phyloP scores from a whole-genome alignment of 2,329 filamentous ascomycete genomes.

The Fusarium illudens region DNA sequence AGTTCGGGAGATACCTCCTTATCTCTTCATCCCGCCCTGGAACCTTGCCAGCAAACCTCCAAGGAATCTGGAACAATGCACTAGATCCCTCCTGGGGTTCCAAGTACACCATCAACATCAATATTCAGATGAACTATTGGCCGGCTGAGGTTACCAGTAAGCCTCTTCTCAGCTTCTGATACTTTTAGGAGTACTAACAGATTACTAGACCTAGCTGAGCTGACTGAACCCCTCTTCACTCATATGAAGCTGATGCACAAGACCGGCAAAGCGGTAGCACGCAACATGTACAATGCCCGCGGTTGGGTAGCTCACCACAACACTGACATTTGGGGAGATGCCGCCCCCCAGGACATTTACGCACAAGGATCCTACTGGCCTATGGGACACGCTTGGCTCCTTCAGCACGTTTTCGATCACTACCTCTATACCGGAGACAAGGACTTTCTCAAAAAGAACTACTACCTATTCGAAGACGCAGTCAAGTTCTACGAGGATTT shows the following conservation, averaged over 20 bases:
- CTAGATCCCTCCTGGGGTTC: background rate
- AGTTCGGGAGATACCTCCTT: background rate
- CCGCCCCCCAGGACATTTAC: slow-evolving; percentile 1
- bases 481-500: background rate
- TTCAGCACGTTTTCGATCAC: slow-evolving; percentile 3
- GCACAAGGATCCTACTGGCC: background rate
- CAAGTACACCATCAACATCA: slow-evolving; percentile 6
- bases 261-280: background rate
- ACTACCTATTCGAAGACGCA: background rate
- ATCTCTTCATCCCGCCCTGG: background rate
- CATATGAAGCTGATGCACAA: background rate
- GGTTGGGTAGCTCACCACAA: slow-evolving; percentile 5
- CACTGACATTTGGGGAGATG: slow-evolving; percentile 2
- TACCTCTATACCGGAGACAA: background rate
- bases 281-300: background rate
- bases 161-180: background rate
- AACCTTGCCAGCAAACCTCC: background rate
- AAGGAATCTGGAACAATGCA: background rate
- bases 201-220: background rate
- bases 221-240: background rate
- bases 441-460: background rate
- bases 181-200: background rate
- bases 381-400: background rate
- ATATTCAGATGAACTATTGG: slow-evolving; percentile 2
- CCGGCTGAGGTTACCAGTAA: background rate